These are phyloP conservation scores for Saturnispora gosingensis DNA, from an alignment of 805 yeast genomes.

Conservation along the genomic window DNA sequence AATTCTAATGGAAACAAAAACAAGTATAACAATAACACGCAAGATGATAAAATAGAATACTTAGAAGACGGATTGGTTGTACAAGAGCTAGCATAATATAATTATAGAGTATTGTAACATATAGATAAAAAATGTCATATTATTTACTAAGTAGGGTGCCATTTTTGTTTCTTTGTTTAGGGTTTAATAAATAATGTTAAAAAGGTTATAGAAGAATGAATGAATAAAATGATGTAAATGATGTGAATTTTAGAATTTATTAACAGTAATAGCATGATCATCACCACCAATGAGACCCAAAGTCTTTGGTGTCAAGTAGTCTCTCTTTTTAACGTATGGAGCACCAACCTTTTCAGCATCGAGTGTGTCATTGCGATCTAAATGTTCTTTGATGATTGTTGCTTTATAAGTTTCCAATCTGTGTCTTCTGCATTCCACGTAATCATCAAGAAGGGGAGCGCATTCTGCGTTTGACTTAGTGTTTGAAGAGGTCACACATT, in stretches of 20 bases:
- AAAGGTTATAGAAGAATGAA: conserved; percentile 1
- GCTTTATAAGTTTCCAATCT: conserved; percentile 29
- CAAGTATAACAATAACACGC: neutral
- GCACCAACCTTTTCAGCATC: conserved; percentile 28
- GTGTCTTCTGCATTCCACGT: conserved; percentile 32
- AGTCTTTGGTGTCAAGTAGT: conserved; percentile 31
- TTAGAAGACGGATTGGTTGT: conserved; percentile 4
- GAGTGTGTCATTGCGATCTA: conserved; percentile 21
- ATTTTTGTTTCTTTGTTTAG: too few species aligned
- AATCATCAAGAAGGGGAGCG: conserved; percentile 26
- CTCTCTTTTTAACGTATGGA: conserved; percentile 32
- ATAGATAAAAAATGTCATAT: neutral
- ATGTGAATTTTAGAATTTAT: conserved; percentile 15
- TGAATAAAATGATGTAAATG: conserved; percentile 1
- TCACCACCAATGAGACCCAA: conserved; percentile 31
- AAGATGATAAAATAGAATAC: neutral
- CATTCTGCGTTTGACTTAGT: conserved; percentile 26
- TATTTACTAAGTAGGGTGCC: neutral
- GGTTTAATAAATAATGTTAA: neutral
- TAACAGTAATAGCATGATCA: conserved; percentile 24
- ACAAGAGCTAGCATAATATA: neutral
- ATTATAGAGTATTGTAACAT: neutral
- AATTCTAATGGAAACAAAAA: neutral
- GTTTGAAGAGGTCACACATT: conserved; percentile 30
- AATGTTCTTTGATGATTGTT: conserved; percentile 26